Percentiles rank a stretch among this genome's conserved stretches.
Evolutionary conservation across 148 eudicot species (phyloP).

Genomic region (Nepenthes mirabilis): DNA sequence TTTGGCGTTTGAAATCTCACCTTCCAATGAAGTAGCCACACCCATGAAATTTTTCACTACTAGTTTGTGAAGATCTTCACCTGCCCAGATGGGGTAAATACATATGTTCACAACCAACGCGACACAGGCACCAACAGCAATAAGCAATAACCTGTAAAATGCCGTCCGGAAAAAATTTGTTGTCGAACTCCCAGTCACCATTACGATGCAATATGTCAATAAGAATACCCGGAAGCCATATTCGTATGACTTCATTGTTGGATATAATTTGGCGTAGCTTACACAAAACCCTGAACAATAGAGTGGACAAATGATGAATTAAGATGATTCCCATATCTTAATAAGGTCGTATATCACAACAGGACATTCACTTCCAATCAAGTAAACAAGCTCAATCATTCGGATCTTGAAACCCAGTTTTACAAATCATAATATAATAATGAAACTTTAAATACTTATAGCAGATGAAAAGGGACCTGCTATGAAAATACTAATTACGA

Average conservation of each 20-base stretch:
- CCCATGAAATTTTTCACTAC: slow-evolving; percentile 44
- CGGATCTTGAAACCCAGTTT: no score
- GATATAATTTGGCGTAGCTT: slow-evolving; percentile 35
- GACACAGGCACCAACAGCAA: slow-evolving; percentile 32
- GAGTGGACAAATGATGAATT: no score
- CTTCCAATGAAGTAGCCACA: slow-evolving; percentile 48
- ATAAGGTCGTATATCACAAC: no score
- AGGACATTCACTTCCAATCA: no score
- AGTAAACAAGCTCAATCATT: no score
- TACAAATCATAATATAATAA: no score
- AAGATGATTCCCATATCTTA: no score
- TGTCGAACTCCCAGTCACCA: slow-evolving; percentile 31
- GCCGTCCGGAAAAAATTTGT: slow-evolving; percentile 23
- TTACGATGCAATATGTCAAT: slow-evolving; percentile 34
- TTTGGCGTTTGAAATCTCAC: slow-evolving; percentile 8
- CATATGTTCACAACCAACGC: slow-evolving; percentile 31
- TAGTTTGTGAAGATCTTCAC: slow-evolving; percentile 48
- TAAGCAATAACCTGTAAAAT: slow-evolving; percentile 29
- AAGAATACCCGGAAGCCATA: slow-evolving; percentile 48
- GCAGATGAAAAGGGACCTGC: slow-evolving; percentile 26
- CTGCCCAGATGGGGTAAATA: slow-evolving; percentile 50
- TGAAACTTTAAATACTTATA: no score
- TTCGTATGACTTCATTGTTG: slow-evolving; percentile 36
- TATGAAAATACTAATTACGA: slow-evolving; percentile 42
- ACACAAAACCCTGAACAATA: slow-evolving; percentile 27